Conservation (phyloP, 805 yeast genomes). For the Candida lessepsii region DNA sequence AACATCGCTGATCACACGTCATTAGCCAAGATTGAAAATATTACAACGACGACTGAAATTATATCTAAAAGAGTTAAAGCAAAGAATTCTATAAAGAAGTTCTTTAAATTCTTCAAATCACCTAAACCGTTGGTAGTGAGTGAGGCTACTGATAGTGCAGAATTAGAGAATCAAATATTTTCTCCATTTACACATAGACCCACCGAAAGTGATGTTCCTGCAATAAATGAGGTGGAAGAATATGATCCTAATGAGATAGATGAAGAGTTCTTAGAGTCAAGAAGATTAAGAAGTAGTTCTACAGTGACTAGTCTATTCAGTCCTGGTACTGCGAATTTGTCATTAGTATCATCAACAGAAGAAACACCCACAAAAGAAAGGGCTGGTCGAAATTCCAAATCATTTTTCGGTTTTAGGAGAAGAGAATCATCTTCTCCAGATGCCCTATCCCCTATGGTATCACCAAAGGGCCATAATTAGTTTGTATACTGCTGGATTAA, state of each 20-base stretch:
- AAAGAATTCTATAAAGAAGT: conserved; percentile 4
- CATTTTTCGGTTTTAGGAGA: neutral
- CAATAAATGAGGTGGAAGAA: conserved; percentile 17
- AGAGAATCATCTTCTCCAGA: neutral
- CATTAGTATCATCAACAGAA: neutral
- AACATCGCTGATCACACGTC: neutral
- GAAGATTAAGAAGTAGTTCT: conserved; percentile 7
- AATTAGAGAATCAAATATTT: conserved; percentile 23
- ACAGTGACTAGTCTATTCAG: conserved; percentile 8
- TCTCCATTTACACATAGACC: conserved; percentile 29
- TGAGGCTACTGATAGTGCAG: conserved; percentile 15
- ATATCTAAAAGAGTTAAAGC: neutral
- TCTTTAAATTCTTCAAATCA: conserved; percentile 2
- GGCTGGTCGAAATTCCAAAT: too few relatives aligned
- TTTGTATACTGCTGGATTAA: too few relatives aligned
- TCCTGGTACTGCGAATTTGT: conserved; percentile 1
- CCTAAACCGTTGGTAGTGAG: too few relatives aligned
- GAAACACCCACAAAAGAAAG: neutral
- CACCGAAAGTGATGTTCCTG: conserved; percentile 20
- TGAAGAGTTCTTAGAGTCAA: neutral
- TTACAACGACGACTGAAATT: neutral
- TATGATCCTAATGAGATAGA: conserved; percentile 1
- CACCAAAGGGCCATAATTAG: neutral
- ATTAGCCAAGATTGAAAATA: neutral
- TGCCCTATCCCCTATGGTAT: neutral